A percentile compares a stretch with the other conserved stretches of the same genome.
These are phyloP conservation scores for Kwoniella newhampshirensis DNA, from an alignment of 768 basidiomycete genomes.

Conservation along the genomic window DNA sequence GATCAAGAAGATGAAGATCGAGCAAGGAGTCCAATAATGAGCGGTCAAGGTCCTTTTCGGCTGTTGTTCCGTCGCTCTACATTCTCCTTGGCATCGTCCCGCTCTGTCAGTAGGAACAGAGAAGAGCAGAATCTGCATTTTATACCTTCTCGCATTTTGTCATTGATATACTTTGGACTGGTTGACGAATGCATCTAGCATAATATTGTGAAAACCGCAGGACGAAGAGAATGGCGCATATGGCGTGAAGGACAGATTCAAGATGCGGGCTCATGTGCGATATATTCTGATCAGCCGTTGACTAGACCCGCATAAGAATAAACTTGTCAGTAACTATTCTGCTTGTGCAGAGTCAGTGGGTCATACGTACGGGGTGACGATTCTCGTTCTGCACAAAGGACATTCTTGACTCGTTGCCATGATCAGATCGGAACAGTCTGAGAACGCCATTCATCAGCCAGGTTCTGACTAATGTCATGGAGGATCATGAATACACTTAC, in stretches of 20 bases:
- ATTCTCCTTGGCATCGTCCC: not conserved
- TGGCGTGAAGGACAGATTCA: no score
- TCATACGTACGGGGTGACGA: conserved; percentile 33
- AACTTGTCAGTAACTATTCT: not conserved
- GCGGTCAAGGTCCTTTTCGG: not conserved
- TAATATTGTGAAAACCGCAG: no score
- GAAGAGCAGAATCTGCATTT: no score
- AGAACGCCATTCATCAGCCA: conserved; percentile 17
- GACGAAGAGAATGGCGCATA: no score
- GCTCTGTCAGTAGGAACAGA: no score
- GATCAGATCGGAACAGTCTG: conserved; percentile 52
- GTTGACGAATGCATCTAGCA: no score
- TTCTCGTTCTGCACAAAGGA: conserved; percentile 75
- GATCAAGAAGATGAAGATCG: conserved; percentile 62
- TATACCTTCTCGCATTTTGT: no score
- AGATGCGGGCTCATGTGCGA: conserved; percentile 16
- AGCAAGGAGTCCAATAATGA: conserved; percentile 41
- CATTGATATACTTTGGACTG: no score
- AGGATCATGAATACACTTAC: conserved; percentile 29
- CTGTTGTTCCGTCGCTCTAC: not conserved
- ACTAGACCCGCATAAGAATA: not conserved
- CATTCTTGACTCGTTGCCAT: conserved; percentile 73
- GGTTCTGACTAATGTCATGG: no score
- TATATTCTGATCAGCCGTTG: conserved; percentile 26
- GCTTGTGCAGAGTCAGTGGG: not conserved